Percentiles rank a stretch among this genome's conserved stretches.
These are phyloP conservation scores for Colletotrichum musae DNA, from an alignment of 2,329 filamentous ascomycete genomes.

Conservation along the genomic window DNA sequence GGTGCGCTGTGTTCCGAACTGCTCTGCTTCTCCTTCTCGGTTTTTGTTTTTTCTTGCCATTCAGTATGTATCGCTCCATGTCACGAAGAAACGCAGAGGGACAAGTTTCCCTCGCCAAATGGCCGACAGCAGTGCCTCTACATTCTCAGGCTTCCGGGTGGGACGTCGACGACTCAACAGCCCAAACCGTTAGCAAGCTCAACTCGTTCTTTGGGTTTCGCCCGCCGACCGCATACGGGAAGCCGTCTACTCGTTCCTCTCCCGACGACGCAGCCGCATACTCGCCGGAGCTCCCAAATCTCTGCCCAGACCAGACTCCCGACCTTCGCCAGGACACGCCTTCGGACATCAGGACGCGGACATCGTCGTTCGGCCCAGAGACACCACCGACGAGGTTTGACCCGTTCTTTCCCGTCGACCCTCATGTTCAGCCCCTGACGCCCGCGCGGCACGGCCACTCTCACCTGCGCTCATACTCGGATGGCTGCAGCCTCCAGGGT, in stretches of 20 bases:
- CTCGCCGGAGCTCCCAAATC: slow-evolving; percentile 27
- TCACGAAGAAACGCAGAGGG: slow-evolving; percentile 33
- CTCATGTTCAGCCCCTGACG: slow-evolving; percentile 32
- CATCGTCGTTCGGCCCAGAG: slow-evolving; percentile 36
- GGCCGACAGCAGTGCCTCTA: slow-evolving; percentile 23
- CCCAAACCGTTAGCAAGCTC: slow-evolving; percentile 35
- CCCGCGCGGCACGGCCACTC: slow-evolving; percentile 15
- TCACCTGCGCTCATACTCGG: slow-evolving; percentile 34
- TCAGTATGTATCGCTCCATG: slow-evolving; percentile 33
- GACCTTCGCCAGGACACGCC: slow-evolving; percentile 38
- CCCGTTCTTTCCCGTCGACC: slow-evolving; percentile 24
- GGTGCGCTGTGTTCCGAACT: slow-evolving; percentile 27
- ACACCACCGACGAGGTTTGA: slow-evolving; percentile 34
- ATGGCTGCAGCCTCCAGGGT: slow-evolving; percentile 28
- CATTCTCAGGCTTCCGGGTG: slow-evolving; percentile 24
- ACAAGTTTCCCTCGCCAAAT: slow-evolving; percentile 36
- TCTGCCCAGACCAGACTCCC: slow-evolving; percentile 18
- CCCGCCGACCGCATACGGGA: slow-evolving; percentile 19
- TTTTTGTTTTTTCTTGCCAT: slow-evolving; percentile 30
- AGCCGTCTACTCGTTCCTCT: neutral
- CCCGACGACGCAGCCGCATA: slow-evolving; percentile 26
- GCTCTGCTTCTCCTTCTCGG: slow-evolving; percentile 26
- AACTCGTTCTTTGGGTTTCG: slow-evolving; percentile 37
- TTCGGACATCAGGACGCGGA: slow-evolving; percentile 30
- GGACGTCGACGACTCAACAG: slow-evolving; percentile 37